Evolutionary conservation across 352 stramenopile species (phyloP), one percentile per base, ranked within the genome.

Genomic region (Phytophthora sojae): DNA sequence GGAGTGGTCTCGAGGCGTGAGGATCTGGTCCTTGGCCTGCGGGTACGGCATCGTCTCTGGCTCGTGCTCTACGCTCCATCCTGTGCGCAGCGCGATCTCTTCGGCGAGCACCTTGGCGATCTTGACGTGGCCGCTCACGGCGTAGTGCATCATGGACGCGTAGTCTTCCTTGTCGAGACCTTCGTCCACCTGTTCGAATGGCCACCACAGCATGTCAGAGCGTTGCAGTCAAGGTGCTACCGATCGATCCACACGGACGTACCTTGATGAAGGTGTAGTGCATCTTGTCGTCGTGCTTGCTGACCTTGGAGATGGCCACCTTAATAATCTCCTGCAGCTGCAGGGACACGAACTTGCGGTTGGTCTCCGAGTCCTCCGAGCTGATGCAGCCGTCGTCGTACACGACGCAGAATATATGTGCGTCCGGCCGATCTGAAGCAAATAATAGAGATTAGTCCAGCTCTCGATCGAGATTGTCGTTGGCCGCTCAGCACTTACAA

Each of bases 281-380:
- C 72, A 95, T 87, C 64, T 89, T 92, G 52, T 82, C 89, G 68
- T 91, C 89, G 68, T 91, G 83, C 55, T 91, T 89, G 69, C 71
- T 86, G 56, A 94, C 70, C 52, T 90, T 89, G 1, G 86, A 91
- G 57, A 94, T 94, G 26, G 89, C 89, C 26, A 96, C 83, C 47
- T 92, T 93, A 60, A 94, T 83, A 60, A 96, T 96, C 73, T 96
- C 88, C 60, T 95, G 86, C 23, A 95, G 71, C 69, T 95, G 89
- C 32, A 89, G 65, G 6, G 89, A 93, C 29, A 96, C 77, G 64
- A 89, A 88, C 42, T 88, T 92, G 57, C 89, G 85, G 64, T 94
- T 91, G 57, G 81, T 79, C 56, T 87, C 83, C 44, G 82, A 87
- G 52, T 93, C 85, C 64, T 95, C 87, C 8, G 81, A 88, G 59